Conservation (phyloP, 768 basidiomycete genomes). For the Termitomyces sp. region DNA sequence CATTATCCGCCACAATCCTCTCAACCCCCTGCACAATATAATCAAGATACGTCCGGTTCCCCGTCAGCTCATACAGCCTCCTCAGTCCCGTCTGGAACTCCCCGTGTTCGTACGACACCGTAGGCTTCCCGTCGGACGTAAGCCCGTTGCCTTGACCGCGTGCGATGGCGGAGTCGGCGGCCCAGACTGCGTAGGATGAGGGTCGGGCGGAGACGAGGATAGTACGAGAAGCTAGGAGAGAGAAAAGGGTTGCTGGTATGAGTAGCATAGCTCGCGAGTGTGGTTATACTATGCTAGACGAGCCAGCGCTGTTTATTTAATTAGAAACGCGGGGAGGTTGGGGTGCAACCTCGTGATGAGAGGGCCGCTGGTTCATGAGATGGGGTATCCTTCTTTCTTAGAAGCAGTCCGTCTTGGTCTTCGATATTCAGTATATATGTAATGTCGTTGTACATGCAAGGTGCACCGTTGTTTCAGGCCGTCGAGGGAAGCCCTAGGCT, state of each 20-base stretch:
- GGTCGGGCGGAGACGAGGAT: constrained; percentile 25
- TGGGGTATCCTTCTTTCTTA: constrained; percentile 8
- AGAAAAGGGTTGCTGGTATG: neutral
- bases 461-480: neutral
- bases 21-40: constrained; percentile 39
- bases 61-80: constrained; percentile 37
- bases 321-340: too few relatives aligned
- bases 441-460: neutral
- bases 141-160: constrained; percentile 45
- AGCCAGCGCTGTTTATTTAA: too few relatives aligned
- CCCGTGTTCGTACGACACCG: constrained; percentile 41
- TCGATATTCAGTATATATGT: too few relatives aligned
- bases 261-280: neutral
- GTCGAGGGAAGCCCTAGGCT: neutral
- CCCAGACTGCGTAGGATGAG: constrained; percentile 43
- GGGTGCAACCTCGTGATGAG: too few relatives aligned
- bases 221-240: neutral
- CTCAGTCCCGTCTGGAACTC: constrained; percentile 40
- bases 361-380: constrained; percentile 1
- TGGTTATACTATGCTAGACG: too few relatives aligned
- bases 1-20: constrained; percentile 38
- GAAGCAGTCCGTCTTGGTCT: neutral
- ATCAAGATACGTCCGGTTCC: constrained; percentile 39
- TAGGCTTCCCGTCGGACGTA: constrained; percentile 28
- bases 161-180: constrained; percentile 43